Conservation (phyloP, 2,329 filamentous ascomycete genomes). For the Colletotrichum liaoningense region DNA sequence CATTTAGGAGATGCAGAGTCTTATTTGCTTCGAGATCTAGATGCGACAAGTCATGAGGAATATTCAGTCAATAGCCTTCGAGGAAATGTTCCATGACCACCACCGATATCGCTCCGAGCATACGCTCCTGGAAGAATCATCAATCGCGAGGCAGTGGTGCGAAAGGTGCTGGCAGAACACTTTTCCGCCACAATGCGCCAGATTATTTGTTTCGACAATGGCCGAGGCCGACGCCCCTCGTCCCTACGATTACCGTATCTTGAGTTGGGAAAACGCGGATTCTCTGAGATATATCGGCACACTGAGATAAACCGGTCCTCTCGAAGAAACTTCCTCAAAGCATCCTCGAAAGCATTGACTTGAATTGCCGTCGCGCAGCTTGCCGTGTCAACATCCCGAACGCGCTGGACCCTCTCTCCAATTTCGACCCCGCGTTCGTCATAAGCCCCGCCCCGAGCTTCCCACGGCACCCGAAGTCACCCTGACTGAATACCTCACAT, state of each 20-base stretch:
- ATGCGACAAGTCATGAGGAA: not conserved
- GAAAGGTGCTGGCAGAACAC: constrained; percentile 21
- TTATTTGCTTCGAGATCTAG: not conserved
- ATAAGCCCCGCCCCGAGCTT: constrained; percentile 16
- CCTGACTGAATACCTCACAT: not conserved
- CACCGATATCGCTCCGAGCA: not conserved
- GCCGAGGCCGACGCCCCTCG: not conserved
- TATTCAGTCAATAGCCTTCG: not conserved
- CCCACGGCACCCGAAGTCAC: constrained; percentile 6
- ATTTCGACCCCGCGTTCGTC: constrained; percentile 30
- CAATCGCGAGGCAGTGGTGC: not conserved
- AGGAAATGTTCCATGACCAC: not conserved
- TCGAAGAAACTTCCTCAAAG: not conserved
- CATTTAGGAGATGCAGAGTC: not conserved
- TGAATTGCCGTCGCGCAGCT: not conserved
- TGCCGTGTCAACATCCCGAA: constrained; percentile 31
- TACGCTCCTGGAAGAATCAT: constrained; percentile 22
- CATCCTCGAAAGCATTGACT: not conserved
- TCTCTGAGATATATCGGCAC: not conserved
- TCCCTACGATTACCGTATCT: not conserved
- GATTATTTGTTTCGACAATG: constrained; percentile 3
- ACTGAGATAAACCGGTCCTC: not conserved
- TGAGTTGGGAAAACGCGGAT: not conserved
- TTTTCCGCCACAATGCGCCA: constrained; percentile 14
- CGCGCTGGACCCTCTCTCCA: not conserved